phyloP scores from a whole-genome alignment of 768 basidiomycete genomes.

The Boletus bicolor region DNA sequence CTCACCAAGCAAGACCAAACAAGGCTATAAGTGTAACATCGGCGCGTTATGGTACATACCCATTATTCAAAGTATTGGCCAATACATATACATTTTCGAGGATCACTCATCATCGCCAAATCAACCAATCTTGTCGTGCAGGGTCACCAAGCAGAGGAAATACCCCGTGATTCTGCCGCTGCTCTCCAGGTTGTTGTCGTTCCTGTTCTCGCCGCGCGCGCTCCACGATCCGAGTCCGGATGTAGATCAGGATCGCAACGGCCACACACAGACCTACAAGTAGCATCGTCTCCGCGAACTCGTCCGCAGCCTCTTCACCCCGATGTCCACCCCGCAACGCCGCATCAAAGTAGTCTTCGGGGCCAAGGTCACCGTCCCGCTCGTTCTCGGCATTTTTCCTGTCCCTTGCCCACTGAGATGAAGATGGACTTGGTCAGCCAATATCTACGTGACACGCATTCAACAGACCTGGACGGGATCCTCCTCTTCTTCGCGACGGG shows the following conservation, averaged over 20 bases:
- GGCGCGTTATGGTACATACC: background rate
- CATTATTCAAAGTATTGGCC: background rate
- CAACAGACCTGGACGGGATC: conserved; percentile 67
- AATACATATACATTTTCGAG: conserved; percentile 5
- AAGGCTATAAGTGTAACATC: background rate
- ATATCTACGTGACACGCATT: background rate
- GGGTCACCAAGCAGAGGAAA: conserved; percentile 67
- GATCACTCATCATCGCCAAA: conserved; percentile 36
- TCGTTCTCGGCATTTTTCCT: conserved; percentile 69
- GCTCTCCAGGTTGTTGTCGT: conserved; percentile 36
- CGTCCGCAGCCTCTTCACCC: conserved; percentile 63
- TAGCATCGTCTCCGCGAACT: conserved; percentile 77
- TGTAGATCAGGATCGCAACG: conserved; percentile 72
- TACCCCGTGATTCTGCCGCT: conserved; percentile 38
- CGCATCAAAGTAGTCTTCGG: conserved; percentile 81
- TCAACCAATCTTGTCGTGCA: conserved; percentile 62
- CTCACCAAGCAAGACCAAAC: conserved; percentile 28
- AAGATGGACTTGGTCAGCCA: conserved; percentile 4
- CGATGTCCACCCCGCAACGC: conserved; percentile 56
- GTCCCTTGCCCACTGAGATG: conserved; percentile 70
- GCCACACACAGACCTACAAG: conserved; percentile 69
- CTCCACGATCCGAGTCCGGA: conserved; percentile 76
- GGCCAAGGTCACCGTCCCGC: conserved; percentile 69
- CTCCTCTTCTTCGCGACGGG: conserved; percentile 52
- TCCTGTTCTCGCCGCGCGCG: conserved; percentile 64